Evolutionary conservation across 2,329 filamentous ascomycete species (phyloP), one percentile per base, ranked within the genome.

Genomic region (Pseudogymnoascus destructans): DNA sequence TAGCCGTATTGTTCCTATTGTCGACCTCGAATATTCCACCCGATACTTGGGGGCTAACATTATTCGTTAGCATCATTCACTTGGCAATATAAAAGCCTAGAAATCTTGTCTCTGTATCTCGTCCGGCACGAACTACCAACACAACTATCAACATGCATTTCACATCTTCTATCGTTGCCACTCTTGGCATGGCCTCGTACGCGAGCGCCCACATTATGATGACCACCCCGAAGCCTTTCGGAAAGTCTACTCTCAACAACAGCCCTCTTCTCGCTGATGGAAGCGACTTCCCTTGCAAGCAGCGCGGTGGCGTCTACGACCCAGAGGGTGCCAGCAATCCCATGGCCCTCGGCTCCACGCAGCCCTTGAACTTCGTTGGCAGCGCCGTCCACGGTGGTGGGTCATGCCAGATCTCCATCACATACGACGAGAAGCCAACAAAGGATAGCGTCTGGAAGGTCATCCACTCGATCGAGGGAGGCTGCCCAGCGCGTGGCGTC

Each of bases 371-470:
- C 0, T 88, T 95, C 71, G 73, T 73, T 0, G 91, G 90, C 33
- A 74, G 77, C 55, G 91, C 90, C 2, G 82, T 85, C 0, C 93
- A 98, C 65, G 91, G 91, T 15, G 93, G 93, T 58, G 93, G 93
- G 0, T 95, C 89, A 0, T 97, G 93, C 74, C 93, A 98, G 66
- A 73, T 97, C 59, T 86, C 85, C 7, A 74, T 98, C 65, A 93
- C 91, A 0, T 89, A 87, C 15, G 92, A 96, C 64, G 74, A 77
- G 9, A 73, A 77, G 10, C 84, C 90, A 0, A 84, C 80, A 23
- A 80, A 79, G 63, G 70, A 79, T 63, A 85, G 81, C 0, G 77
- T 79, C 19, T 98, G 86, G 84, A 90, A 91, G 70, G 92, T 96
- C 62, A 91, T 98, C 70, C 83, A 93, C 68, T 92, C 86, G 0